These are phyloP conservation scores for Gossypium herbaceum DNA, from an alignment of 345 rosid genomes.

Conservation along the genomic window DNA sequence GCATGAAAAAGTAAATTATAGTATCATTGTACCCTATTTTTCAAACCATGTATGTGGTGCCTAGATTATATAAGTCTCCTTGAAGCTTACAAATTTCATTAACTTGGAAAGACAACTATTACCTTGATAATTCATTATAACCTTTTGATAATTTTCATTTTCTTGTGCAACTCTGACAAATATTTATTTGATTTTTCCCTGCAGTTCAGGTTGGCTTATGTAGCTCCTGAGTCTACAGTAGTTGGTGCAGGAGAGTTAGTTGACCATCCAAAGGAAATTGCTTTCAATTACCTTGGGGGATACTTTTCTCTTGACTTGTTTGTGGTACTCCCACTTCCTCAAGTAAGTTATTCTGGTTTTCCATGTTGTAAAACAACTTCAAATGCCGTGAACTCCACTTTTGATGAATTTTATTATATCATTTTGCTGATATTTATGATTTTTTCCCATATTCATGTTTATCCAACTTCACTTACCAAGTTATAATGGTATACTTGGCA, in stretches of 20 bases:
- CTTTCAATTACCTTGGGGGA: conserved; percentile 53
- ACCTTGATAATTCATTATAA: neutral
- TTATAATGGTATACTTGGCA: neutral
- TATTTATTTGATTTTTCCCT: conserved; percentile 15
- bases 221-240: conserved; percentile 78
- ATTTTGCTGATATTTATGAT: neutral
- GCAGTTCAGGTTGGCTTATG: conserved; percentile 85
- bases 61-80: neutral
- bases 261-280: conserved; percentile 75
- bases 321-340: conserved; percentile 73
- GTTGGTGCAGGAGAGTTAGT: conserved; percentile 88
- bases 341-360: conserved; percentile 41
- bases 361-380: neutral
- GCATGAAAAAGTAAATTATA: neutral
- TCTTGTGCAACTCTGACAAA: neutral
- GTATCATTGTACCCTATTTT: neutral
- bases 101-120: neutral
- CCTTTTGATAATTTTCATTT: neutral
- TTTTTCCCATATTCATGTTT: neutral
- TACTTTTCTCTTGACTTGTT: conserved; percentile 56
- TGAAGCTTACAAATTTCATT: neutral
- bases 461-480: neutral
- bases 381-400: neutral
- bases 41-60: neutral
- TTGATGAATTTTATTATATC: neutral